Conservation (phyloP, 371 early-diverging fungal genomes). For the Mucor velutinosus region DNA sequence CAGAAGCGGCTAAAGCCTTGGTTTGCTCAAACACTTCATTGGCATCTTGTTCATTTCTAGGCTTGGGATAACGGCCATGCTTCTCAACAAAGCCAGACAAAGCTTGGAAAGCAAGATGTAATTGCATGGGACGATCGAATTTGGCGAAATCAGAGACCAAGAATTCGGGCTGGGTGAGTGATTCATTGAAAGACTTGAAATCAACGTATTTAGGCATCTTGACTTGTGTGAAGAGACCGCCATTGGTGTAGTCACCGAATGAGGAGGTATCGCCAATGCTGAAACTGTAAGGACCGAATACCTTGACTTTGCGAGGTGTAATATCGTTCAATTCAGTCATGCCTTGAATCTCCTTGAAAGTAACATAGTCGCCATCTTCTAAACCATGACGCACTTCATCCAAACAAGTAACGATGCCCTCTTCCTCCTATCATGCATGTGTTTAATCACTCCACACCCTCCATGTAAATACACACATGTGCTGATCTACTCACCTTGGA, state of each 20-base stretch:
- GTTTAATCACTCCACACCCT: no score
- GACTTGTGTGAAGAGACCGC: conserved; percentile 95
- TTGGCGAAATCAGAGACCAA: conserved; percentile 95
- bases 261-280: conserved; percentile 88
- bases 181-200: conserved; percentile 79
- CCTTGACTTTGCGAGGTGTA: conserved; percentile 84
- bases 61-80: conserved; percentile 56
- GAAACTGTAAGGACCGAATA: conserved; percentile 93
- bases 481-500: conserved; percentile 48
- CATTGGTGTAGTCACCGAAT: conserved; percentile 75
- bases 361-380: conserved; percentile 96
- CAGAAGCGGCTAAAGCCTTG: conserved; percentile 51
- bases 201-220: conserved; percentile 83
- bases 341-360: conserved; percentile 92
- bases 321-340: conserved; percentile 87
- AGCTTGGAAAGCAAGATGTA: conserved; percentile 94
- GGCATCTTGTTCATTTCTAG: conserved; percentile 71
- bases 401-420: conserved; percentile 93
- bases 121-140: conserved; percentile 91
- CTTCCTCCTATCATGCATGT: conserved; percentile 57
- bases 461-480: neutral
- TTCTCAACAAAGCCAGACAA: conserved; percentile 74
- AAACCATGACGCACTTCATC: conserved; percentile 97
- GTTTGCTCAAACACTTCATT: conserved; percentile 61
- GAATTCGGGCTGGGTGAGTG: conserved; percentile 84